Evolutionary conservation across 2,329 filamentous ascomycete genomes (phyloP), one percentile per base, ranked within the genome.

Genomic region (Cladosporium colombiae): DNA sequence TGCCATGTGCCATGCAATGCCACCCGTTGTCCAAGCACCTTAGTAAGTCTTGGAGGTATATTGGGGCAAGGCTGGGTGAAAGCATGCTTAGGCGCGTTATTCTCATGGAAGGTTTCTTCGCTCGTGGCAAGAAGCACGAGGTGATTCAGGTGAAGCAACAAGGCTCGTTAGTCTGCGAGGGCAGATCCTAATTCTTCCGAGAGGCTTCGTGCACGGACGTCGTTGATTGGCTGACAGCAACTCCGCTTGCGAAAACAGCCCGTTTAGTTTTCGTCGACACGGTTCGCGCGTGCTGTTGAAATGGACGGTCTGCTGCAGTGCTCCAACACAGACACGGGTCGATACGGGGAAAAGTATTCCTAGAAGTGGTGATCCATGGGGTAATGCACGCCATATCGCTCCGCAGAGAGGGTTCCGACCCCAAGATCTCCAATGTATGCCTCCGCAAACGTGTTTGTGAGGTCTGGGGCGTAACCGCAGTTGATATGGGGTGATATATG

Each of bases 361-460:
- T 63, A 56, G 27, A 40, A 11, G 23, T 33, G 50, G 23, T 46
- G 61, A 46, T 63, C 61, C 61, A 55, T 56, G 61, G 61, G 61
- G 61, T 40, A 55, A 63, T 56, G 35, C 37, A 23, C 60, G 60
- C 60, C 60, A 62, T 62, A 50, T 40, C 25, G 14, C 61, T 63
- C 61, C 61, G 61, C 61, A 63, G 52, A 56, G 35, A 33, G 50
- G 50, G 23, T 53, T 25, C 27, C 23, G 46, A 63, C 50, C 61
- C 61, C 61, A 44, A 56, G 35, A 56, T 55, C 61, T 46, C 59
- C 59, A n/a, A 62, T 62, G 31, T 52, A 10, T 63, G 50, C 61
- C 61, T 63, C 61, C 61, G 61, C 61, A 63, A 37, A 44, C 27
- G 50, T 63, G 61, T 56, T 56, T 56, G 23, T 63, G 14, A 56